Evolutionary conservation across 345 rosid genomes (phyloP).

Genomic region (Viola odorata): DNA sequence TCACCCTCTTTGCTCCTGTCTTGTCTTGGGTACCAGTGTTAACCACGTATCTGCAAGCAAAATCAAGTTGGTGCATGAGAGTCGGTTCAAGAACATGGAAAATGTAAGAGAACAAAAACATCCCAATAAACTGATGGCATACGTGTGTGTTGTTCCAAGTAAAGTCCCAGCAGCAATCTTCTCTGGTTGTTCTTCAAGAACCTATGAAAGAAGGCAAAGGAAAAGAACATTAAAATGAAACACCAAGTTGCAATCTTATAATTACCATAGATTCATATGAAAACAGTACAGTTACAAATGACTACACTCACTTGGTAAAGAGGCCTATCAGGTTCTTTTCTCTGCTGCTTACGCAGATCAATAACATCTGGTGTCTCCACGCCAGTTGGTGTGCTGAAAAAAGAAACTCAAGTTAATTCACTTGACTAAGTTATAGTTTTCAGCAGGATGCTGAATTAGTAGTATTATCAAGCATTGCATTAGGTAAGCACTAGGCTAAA

Average conservation of each 20-base stretch:
- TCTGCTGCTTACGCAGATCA: slow-evolving; percentile 96
- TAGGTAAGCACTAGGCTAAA: background rate
- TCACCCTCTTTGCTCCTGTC: slow-evolving; percentile 84
- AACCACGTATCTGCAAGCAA: slow-evolving; percentile 51
- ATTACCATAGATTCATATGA: background rate
- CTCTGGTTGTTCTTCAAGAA: slow-evolving; percentile 86
- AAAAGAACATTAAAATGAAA: background rate
- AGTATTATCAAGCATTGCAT: background rate
- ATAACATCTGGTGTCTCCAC: slow-evolving; percentile 99
- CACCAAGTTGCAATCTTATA: background rate
- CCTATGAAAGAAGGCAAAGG: slow-evolving; percentile 29
- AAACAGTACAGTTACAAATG: slow-evolving; percentile 5
- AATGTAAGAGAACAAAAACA: background rate
- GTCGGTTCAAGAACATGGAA: background rate
- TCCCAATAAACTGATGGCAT: slow-evolving; percentile 13
- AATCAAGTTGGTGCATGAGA: background rate
- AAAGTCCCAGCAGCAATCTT: slow-evolving; percentile 77
- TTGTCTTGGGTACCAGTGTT: slow-evolving; percentile 77
- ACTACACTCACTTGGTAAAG: slow-evolving; percentile 66
- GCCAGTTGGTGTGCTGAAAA: slow-evolving; percentile 90
- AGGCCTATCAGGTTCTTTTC: slow-evolving; percentile 94
- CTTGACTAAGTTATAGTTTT: background rate
- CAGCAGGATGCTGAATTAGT: background rate
- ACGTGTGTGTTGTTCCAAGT: slow-evolving; percentile 92
- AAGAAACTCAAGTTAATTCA: slow-evolving; percentile 4